Conservation (phyloP, 441 rosid genomes). For the Syzygium syzygioides region DNA sequence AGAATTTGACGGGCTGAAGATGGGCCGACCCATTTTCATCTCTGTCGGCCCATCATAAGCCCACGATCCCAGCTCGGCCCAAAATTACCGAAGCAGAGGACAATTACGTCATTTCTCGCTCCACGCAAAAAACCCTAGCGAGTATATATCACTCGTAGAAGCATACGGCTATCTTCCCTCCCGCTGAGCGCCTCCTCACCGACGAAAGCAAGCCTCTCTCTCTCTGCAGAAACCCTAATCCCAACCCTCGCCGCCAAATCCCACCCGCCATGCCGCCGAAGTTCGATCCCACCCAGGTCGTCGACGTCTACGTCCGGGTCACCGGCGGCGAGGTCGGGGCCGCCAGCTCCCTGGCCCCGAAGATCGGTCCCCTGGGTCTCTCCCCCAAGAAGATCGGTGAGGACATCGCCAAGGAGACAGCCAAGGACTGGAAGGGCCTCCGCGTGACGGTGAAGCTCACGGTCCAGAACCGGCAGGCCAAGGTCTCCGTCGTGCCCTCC, state of each 20-base stretch:
- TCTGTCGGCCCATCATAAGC: background rate
- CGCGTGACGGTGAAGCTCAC: slow-evolving; percentile 67
- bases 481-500: slow-evolving; percentile 56
- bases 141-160: background rate
- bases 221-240: background rate
- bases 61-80: background rate
- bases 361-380: slow-evolving; percentile 62
- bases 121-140: background rate
- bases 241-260: background rate
- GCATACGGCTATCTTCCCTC: accelerated
- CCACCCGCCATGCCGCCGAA: slow-evolving; percentile 47
- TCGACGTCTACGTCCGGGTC: slow-evolving; percentile 57
- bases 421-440: slow-evolving; percentile 70
- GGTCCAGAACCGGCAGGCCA: slow-evolving; percentile 62
- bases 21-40: background rate
- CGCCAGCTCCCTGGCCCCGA: slow-evolving; percentile 56
- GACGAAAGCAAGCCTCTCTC: background rate
- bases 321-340: slow-evolving; percentile 71
- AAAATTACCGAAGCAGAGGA: background rate
- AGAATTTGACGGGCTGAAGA: background rate
- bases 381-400: slow-evolving; percentile 63
- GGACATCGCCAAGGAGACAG: slow-evolving; percentile 70
- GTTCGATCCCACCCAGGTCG: slow-evolving; percentile 52
- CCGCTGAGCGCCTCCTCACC: background rate
- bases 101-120: background rate